A percentile compares a stretch with the other conserved stretches of the same genome.
phyloP scores from a whole-genome alignment of 1,284 basidiomycete species.

The Peniophora sp. region DNA sequence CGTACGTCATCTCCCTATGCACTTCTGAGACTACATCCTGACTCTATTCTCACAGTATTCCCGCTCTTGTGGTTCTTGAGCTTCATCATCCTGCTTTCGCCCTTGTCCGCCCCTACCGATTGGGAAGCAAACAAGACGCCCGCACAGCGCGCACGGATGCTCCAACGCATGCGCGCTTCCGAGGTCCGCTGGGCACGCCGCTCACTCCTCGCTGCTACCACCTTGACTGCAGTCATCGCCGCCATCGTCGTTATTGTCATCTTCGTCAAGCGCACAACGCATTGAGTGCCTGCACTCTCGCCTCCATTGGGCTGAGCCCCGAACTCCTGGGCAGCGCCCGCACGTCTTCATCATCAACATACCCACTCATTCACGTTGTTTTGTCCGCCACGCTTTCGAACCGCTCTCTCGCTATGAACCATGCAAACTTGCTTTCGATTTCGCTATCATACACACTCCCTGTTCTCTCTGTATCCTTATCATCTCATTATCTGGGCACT shows the following conservation, averaged over 20 bases:
- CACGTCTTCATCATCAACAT: background rate
- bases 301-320: background rate
- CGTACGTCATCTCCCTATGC: conserved; percentile 1
- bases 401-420: background rate
- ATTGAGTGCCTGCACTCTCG: background rate
- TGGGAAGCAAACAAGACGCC: conserved; percentile 6
- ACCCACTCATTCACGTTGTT: background rate
- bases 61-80: conserved; percentile 9
- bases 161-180: conserved; percentile 2
- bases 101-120: conserved; percentile 5
- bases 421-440: background rate
- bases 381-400: background rate
- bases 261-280: background rate
- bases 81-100: conserved; percentile 3
- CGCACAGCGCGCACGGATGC: conserved; percentile 2
- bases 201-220: background rate
- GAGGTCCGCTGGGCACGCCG: conserved; percentile 4
- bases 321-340: background rate
- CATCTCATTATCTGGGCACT: too few relatives aligned
- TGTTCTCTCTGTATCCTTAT: background rate
- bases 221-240: conserved; percentile 2
- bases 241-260: conserved; percentile 2
- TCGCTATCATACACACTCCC: background rate
- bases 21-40: background rate
- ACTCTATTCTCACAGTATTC: conserved; percentile 4